phyloP scores from a whole-genome alignment of 2,329 filamentous ascomycete species.

The Paracoccidioides lutzii region DNA sequence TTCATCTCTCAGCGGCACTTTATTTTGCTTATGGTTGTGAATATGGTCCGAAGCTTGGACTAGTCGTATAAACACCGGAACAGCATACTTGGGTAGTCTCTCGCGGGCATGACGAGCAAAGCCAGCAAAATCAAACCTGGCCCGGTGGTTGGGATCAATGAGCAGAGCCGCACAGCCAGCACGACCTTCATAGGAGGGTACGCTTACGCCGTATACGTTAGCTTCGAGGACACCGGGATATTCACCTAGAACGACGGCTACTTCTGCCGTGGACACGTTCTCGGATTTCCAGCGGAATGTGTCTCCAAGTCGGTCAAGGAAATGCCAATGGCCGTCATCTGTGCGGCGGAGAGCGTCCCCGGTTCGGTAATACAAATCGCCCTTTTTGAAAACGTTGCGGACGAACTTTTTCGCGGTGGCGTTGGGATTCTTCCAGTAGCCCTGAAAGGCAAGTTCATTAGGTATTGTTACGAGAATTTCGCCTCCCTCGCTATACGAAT shows the following conservation, averaged over 20 bases:
- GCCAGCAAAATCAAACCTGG: slow-evolving; percentile 45
- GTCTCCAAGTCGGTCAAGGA: slow-evolving; percentile 57
- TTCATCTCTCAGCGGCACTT: slow-evolving; percentile 54
- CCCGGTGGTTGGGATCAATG: slow-evolving; percentile 39
- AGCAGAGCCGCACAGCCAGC: slow-evolving; percentile 49
- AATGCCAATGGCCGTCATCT: slow-evolving; percentile 54
- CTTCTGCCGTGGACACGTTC: slow-evolving; percentile 55
- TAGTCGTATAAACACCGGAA: slow-evolving; percentile 59
- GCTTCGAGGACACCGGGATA: slow-evolving; percentile 50
- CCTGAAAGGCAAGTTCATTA: slow-evolving; percentile 47
- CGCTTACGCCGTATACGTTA: slow-evolving; percentile 55
- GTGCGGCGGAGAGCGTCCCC: slow-evolving; percentile 54
- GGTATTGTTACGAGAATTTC: slow-evolving; percentile 58
- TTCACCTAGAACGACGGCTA: slow-evolving; percentile 49
- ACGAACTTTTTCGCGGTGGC: slow-evolving; percentile 57
- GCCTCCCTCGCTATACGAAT: slow-evolving; percentile 55
- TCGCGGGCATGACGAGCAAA: slow-evolving; percentile 47
- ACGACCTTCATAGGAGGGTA: slow-evolving; percentile 55
- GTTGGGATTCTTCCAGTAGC: slow-evolving; percentile 56
- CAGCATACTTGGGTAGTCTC: slow-evolving; percentile 58
- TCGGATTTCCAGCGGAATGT: slow-evolving; percentile 65
- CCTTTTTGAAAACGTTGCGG: slow-evolving; percentile 50
- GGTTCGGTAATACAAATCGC: slow-evolving; percentile 55
- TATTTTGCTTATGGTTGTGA: slow-evolving; percentile 70
- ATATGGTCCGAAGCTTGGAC: slow-evolving; percentile 38